Evolutionary conservation across 345 rosid species (phyloP).

Genomic region (Populus euphratica): DNA sequence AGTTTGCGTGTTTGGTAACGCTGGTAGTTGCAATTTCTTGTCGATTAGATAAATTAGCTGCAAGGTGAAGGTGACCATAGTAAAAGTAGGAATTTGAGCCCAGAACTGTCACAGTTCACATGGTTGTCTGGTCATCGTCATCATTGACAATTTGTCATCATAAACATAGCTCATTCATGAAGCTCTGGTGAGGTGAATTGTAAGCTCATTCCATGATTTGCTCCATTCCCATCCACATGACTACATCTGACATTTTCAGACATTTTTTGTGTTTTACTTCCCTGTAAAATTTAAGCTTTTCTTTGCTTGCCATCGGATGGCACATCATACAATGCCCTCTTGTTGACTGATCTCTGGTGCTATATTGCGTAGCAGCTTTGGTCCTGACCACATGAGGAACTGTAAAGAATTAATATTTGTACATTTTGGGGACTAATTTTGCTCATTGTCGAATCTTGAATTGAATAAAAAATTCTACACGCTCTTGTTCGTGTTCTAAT

Average conservation of each 20-base stretch:
- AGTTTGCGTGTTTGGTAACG: neutral
- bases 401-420: no score
- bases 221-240: neutral
- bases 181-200: slow-evolving; percentile 19
- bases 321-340: neutral
- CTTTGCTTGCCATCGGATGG: neutral
- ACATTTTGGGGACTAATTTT: no score
- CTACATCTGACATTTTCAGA: neutral
- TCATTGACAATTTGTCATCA: slow-evolving; percentile 24
- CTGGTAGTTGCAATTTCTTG: slow-evolving; percentile 31
- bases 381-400: no score
- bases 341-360: neutral
- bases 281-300: neutral
- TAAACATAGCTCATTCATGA: slow-evolving; percentile 4
- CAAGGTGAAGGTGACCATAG: no score
- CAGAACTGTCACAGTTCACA: slow-evolving; percentile 1
- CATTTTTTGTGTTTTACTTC: neutral
- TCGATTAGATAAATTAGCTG: slow-evolving; percentile 4
- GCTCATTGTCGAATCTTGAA: neutral
- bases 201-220: neutral
- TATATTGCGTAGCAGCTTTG: neutral
- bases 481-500: no score
- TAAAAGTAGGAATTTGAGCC: slow-evolving; percentile 2
- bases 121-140: slow-evolving; percentile 30
- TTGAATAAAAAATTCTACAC: no score